Conservation (phyloP, 2,329 filamentous ascomycete species). For the Fusarium dimerum region DNA sequence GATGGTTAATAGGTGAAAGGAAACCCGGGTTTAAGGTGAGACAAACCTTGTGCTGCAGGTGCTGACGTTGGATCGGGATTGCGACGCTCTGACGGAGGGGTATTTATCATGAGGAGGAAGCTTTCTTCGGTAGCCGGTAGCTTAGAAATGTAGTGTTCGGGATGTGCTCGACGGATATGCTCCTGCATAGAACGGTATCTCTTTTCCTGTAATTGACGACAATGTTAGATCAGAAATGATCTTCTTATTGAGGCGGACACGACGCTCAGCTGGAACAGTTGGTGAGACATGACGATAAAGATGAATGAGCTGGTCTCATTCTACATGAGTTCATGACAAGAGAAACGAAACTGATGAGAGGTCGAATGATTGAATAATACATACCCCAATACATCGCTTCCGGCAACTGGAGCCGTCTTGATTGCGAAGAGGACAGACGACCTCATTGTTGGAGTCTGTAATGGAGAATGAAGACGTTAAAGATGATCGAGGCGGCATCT, state of each 20-base stretch:
- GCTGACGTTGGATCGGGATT: slow-evolving; percentile 41
- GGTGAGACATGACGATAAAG: slow-evolving; percentile 30
- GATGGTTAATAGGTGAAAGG: slow-evolving; percentile 21
- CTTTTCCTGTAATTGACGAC: slow-evolving; percentile 68
- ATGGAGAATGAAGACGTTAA: slow-evolving; percentile 90
- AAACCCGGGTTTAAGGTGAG: slow-evolving; percentile 14
- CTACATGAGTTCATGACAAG: slow-evolving; percentile 4
- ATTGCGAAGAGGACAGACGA: slow-evolving; percentile 93
- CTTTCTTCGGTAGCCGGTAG: slow-evolving; percentile 97
- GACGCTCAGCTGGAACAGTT: slow-evolving; percentile 14
- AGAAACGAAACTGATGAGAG: slow-evolving; percentile 7
- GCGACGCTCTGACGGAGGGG: slow-evolving; percentile 73
- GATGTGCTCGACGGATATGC: slow-evolving; percentile 95
- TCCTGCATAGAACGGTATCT: slow-evolving; percentile 99
- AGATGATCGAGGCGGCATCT: slow-evolving; percentile 87
- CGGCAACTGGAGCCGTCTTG: slow-evolving; percentile 96
- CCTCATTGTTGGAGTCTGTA: slow-evolving; percentile 90
- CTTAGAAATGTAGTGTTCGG: slow-evolving; percentile 96
- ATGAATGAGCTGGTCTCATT: slow-evolving; percentile 8
- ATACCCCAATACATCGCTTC: slow-evolving; percentile 97
- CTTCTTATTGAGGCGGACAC: slow-evolving; percentile 15
- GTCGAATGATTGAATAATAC: slow-evolving; percentile 44
- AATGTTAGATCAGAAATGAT: slow-evolving; percentile 22
- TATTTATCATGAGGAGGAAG: slow-evolving; percentile 95
- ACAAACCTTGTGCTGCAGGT: slow-evolving; percentile 36